phyloP scores from a whole-genome alignment of 805 yeast species.

The Candida methanosorbosa region DNA sequence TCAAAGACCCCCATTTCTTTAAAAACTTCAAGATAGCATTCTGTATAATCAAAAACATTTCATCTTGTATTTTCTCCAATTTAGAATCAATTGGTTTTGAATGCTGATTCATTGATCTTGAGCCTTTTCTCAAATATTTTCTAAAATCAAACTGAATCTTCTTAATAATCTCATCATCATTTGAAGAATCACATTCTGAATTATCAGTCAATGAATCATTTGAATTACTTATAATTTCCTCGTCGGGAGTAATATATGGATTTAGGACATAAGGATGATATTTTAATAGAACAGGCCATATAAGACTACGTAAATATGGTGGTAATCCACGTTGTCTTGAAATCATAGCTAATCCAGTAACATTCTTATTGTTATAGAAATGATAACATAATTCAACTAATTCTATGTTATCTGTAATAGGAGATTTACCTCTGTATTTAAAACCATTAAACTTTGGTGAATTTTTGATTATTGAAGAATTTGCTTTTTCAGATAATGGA shows the following conservation, averaged over 20 bases:
- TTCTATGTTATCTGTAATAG: conserved; percentile 38
- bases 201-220: conserved; percentile 17
- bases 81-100: conserved; percentile 11
- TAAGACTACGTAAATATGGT: conserved; percentile 62
- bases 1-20: conserved; percentile 68
- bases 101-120: conserved; percentile 7
- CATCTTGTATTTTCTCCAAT: conserved; percentile 33
- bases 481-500: too few species aligned
- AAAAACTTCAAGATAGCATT: conserved; percentile 55
- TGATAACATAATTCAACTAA: conserved; percentile 46
- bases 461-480: neutral
- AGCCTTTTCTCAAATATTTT: conserved; percentile 47
- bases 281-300: conserved; percentile 79
- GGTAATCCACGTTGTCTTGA: conserved; percentile 86
- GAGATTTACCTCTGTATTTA: conserved; percentile 28
- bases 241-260: conserved; percentile 65
- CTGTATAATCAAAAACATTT: conserved; percentile 49
- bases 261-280: conserved; percentile 78
- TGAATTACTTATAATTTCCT: conserved; percentile 23
- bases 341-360: conserved; percentile 66
- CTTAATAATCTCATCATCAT: conserved; percentile 10
- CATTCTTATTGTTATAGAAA: conserved; percentile 51
- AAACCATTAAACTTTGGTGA: conserved; percentile 13
- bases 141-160: conserved; percentile 48
- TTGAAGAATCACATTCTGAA: conserved; percentile 7